Evolutionary conservation across 768 basidiomycete species (phyloP), one percentile per base, ranked within the genome.

Genomic region (Nevesoporus exiguus): DNA sequence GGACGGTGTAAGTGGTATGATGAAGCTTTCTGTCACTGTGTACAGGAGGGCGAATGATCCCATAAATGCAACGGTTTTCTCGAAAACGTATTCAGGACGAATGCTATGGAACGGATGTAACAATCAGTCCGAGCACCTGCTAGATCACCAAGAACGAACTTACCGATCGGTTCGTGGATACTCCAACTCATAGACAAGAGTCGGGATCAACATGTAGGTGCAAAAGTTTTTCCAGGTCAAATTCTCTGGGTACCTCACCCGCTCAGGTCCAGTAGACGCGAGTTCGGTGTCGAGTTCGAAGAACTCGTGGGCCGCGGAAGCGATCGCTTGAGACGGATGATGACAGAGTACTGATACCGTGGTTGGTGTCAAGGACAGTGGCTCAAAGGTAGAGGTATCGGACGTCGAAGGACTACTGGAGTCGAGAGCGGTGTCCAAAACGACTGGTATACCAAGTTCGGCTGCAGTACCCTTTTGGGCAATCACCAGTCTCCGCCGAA

Each of bases 11-110:
- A 85, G 83, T 2, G 96, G 95, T 37, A 95, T 75, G 69, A 99
- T 98, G 65, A 93, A 94, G 43, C 86, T 90, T 68, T 98, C 97
- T 24, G 93, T 93, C 49, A 95, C 84, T n/a, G 85, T 85, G 64
- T 92, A 90, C 40, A 98, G 79, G n/a, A 98, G 78, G 0, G 86
- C 90, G 73, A 99, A 98, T 0, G 96, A 97, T 36, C 97, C 97
- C 68, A 97, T 92, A 10, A 93, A 96, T 24, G 95, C 97, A 9
- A 90, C 75, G 4, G 77, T 76, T 72, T 84, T 84, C 62, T 86
- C 81, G 25, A 78, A 65, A 7, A 82, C 67, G 56, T 79, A 80
- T 62, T 71, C 59, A 61, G 71, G 90, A 71, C 81, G 77, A 33
- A 71, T 71, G 27, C 69, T 70, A 17, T n/a, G 15, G 6, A 31